phyloP scores from a whole-genome alignment of 2,329 filamentous ascomycete species.

The Stagonosporopsis cucurbitacearum region DNA sequence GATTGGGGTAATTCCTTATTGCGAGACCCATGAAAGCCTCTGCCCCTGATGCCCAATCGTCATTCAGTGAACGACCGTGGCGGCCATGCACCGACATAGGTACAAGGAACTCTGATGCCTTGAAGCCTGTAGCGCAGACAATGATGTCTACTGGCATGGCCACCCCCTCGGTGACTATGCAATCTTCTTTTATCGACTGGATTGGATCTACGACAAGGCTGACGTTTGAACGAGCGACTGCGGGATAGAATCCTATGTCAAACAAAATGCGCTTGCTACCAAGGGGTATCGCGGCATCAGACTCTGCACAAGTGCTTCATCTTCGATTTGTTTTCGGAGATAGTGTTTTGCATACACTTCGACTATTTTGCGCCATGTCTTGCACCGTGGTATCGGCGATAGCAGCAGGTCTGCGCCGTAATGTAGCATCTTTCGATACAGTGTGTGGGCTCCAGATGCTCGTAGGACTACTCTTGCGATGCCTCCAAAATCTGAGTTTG shows the following conservation, averaged over 20 bases:
- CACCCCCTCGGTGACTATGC: not conserved
- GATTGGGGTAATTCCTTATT: not conserved
- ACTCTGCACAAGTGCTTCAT: not conserved
- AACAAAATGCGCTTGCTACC: not conserved
- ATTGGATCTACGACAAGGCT: not conserved
- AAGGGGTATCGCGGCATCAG: not conserved
- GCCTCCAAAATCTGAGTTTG: not conserved
- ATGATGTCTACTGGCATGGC: not conserved
- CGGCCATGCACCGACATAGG: not conserved
- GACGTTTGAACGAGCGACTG: not conserved
- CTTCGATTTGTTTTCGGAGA: not conserved
- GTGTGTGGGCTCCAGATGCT: not conserved
- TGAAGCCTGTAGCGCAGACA: slow-evolving; percentile 1
- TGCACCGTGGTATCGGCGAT: not conserved
- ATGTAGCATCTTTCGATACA: not conserved
- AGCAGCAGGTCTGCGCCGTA: slow-evolving; percentile 3
- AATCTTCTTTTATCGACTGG: not conserved
- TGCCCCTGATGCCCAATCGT: not conserved
- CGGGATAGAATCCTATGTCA: not conserved
- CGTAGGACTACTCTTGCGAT: not conserved
- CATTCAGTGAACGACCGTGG: not conserved
- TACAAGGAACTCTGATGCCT: not conserved
- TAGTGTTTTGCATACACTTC: not conserved
- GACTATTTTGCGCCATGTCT: not conserved
- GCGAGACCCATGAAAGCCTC: not conserved